phyloP scores from a whole-genome alignment of 1,284 basidiomycete genomes.

The Agroathelia rolfsii region DNA sequence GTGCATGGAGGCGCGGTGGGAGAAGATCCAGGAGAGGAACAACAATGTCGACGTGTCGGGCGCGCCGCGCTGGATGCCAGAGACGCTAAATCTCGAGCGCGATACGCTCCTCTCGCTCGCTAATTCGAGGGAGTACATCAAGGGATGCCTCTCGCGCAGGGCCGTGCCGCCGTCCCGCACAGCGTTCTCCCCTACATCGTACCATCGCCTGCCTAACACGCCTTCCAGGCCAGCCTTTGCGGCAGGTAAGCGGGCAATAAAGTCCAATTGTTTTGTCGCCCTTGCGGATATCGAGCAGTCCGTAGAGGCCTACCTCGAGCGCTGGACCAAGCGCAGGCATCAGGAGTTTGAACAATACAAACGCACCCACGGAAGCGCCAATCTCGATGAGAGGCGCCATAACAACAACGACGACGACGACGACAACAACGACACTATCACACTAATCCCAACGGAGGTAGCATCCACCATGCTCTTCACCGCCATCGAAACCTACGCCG shows the following conservation, averaged over 20 bases:
- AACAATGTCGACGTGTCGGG: not conserved
- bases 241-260: slow-evolving; percentile 5
- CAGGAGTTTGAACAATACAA: slow-evolving; percentile 1
- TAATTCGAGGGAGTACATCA: slow-evolving; percentile 19
- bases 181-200: too few species aligned
- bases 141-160: too few species aligned
- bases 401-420: too few species aligned
- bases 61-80: slow-evolving; percentile 19
- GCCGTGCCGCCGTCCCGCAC: too few species aligned
- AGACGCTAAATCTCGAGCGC: slow-evolving; percentile 14
- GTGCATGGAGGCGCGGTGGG: slow-evolving; percentile 24
- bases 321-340: slow-evolving; percentile 18
- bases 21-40: slow-evolving; percentile 16
- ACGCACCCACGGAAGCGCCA: slow-evolving; percentile 12
- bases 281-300: slow-evolving; percentile 27
- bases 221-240: slow-evolving; percentile 1
- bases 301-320: slow-evolving; percentile 19
- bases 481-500: slow-evolving; percentile 20
- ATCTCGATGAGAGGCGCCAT: too few species aligned
- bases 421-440: too few species aligned
- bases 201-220: slow-evolving; percentile 10
- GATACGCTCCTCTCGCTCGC: slow-evolving; percentile 23
- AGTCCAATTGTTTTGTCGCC: slow-evolving; percentile 12
- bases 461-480: slow-evolving; percentile 13
- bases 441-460: too few species aligned